Conservation (phyloP, 768 basidiomycete genomes). For the Rhizopogon rudus region DNA sequence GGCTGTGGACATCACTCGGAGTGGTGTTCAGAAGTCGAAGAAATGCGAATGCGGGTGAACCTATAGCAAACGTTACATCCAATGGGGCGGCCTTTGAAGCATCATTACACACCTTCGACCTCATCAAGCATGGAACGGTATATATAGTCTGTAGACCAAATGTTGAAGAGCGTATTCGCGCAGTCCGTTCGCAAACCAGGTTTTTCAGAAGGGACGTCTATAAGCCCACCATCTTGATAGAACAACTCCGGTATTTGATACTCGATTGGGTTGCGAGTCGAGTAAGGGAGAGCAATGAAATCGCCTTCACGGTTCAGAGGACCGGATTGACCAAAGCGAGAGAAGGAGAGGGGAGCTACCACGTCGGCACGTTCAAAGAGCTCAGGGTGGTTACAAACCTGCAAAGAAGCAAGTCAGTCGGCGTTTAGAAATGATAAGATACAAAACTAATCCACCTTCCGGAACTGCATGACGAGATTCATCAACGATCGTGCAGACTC, state of each 20-base stretch:
- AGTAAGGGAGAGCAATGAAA: slow-evolving; percentile 76
- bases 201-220: slow-evolving; percentile 58
- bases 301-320: slow-evolving; percentile 88
- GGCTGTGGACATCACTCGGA: slow-evolving; percentile 58
- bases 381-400: slow-evolving; percentile 99
- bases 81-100: neutral
- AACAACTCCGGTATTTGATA: slow-evolving; percentile 70
- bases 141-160: slow-evolving; percentile 87
- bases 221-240: slow-evolving; percentile 71
- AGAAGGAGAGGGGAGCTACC: slow-evolving; percentile 87
- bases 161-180: slow-evolving; percentile 70
- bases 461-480: slow-evolving; percentile 99
- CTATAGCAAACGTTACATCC: slow-evolving; percentile 26
- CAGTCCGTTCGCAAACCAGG: slow-evolving; percentile 46
- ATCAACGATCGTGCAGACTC: slow-evolving; percentile 92
- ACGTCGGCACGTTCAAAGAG: slow-evolving; percentile 98
- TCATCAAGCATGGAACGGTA: slow-evolving; percentile 59
- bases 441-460: slow-evolving; percentile 57
- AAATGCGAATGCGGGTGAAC: slow-evolving; percentile 67
- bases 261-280: slow-evolving; percentile 83
- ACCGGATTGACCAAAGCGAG: slow-evolving; percentile 73
- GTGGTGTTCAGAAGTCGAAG: slow-evolving; percentile 61
- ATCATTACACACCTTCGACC: slow-evolving; percentile 40
- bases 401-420: neutral
- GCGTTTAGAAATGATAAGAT: neutral